Conservation (phyloP, 2,329 filamentous ascomycete species). For the Madurella fahalii region DNA sequence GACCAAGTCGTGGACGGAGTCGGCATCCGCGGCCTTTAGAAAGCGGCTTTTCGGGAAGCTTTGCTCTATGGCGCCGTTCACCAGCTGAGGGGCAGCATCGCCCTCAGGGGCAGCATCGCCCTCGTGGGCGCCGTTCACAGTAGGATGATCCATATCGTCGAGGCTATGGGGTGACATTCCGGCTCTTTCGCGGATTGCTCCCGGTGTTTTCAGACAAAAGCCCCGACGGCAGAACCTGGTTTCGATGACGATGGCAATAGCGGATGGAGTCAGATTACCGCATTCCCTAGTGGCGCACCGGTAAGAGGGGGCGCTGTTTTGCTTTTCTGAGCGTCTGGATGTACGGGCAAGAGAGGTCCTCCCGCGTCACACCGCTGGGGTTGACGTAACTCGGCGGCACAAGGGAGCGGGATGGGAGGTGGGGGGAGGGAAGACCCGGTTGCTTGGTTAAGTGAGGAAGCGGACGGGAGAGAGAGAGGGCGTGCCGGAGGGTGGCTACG, state of each 20-base stretch:
- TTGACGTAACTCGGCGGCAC: neutral
- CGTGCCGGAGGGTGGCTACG: neutral
- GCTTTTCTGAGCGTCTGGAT: neutral
- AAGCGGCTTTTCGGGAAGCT: constrained; percentile 23
- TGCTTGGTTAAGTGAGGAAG: neutral
- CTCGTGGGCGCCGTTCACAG: constrained; percentile 11
- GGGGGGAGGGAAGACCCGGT: neutral
- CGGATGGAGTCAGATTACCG: neutral
- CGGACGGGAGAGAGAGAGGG: neutral
- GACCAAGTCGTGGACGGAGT: constrained; percentile 75
- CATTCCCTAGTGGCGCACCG: neutral
- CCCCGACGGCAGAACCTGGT: neutral
- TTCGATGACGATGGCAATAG: neutral
- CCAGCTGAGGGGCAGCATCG: constrained; percentile 11
- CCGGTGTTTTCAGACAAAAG: neutral
- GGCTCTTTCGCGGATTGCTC: neutral
- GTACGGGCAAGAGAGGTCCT: neutral
- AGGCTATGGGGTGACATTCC: constrained; percentile 26
- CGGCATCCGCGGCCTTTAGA: constrained; percentile 45
- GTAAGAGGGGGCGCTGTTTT: neutral
- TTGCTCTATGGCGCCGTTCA: constrained; percentile 2
- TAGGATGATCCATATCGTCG: constrained; percentile 15
- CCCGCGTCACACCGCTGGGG: neutral
- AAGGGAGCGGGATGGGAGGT: constrained; percentile 2
- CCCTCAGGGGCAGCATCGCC: constrained; percentile 6